These are phyloP conservation scores for Rhexocercosporidium sp. DNA, from an alignment of 2,329 filamentous ascomycete species.

Conservation along the genomic window DNA sequence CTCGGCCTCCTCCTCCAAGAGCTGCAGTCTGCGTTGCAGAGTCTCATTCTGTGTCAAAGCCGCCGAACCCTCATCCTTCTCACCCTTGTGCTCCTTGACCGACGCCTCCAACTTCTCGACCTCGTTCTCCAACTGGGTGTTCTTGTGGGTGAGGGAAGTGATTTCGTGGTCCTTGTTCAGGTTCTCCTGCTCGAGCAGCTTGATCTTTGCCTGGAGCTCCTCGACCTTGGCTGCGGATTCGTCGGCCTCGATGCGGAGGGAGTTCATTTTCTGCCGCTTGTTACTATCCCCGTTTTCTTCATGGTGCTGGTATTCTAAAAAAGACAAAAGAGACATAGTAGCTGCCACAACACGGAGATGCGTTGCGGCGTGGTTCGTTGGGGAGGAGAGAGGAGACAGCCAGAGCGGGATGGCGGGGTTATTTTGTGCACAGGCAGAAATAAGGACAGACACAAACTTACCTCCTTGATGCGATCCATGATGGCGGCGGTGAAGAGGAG, in stretches of 20 bases:
- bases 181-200: constrained; percentile 92
- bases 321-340: background rate
- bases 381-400: background rate
- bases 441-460: constrained; percentile 57
- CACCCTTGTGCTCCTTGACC: constrained; percentile 87
- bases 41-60: constrained; percentile 90
- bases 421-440: constrained; percentile 16
- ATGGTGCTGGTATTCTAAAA: constrained; percentile 4
- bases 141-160: constrained; percentile 94
- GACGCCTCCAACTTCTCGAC: constrained; percentile 88
- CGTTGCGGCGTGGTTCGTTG: constrained; percentile 5
- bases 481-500: constrained; percentile 40
- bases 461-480: constrained; percentile 93
- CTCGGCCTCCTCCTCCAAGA: constrained; percentile 98
- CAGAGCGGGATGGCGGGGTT: constrained; percentile 40
- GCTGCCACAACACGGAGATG: constrained; percentile 3
- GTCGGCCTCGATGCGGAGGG: constrained; percentile 92
- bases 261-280: constrained; percentile 80
- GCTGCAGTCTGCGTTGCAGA: constrained; percentile 88
- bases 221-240: constrained; percentile 81
- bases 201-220: constrained; percentile 86
- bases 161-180: constrained; percentile 98
- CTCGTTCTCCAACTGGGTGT: constrained; percentile 85
- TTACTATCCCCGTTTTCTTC: constrained; percentile 2
- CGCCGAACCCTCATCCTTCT: constrained; percentile 80